Evolutionary conservation across 257 asterid species (phyloP).

Genomic region (Solanum microdontum): DNA sequence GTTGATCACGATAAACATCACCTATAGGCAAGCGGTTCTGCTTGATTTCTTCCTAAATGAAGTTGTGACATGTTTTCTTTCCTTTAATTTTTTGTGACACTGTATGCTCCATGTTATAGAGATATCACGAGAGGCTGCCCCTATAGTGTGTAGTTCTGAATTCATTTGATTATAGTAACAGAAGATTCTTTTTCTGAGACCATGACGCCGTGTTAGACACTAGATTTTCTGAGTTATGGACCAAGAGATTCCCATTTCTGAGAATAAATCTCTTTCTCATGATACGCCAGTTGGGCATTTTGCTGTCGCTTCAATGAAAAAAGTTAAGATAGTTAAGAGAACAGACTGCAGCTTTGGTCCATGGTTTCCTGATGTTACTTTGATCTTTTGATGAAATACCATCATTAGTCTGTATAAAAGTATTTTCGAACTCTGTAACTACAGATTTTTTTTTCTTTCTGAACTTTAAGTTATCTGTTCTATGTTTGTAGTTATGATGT

Average conservation of each 20-base stretch:
- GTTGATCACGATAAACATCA: not conserved
- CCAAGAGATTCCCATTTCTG: not conserved
- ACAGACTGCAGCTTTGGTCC: not conserved
- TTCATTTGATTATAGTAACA: not conserved
- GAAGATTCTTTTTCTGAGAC: not conserved
- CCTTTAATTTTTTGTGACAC: not conserved
- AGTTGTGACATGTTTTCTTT: not conserved
- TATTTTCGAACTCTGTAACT: not conserved
- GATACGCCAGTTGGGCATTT: not conserved
- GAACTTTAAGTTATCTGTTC: not conserved
- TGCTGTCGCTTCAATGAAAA: not conserved
- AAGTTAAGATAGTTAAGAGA: not conserved
- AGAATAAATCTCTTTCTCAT: not conserved
- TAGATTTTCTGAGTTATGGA: not conserved
- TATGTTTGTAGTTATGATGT: not conserved
- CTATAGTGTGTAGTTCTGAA: not conserved
- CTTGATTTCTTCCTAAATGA: not conserved
- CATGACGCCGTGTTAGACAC: not conserved
- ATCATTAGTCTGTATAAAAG: too few species aligned
- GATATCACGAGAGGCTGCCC: not conserved
- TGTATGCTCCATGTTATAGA: not conserved
- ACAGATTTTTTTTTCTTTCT: not conserved
- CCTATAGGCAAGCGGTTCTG: not conserved
- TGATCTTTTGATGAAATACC: too few species aligned
- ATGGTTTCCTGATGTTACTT: too few species aligned